Percentiles rank a stretch among this genome's conserved stretches.
phyloP scores from a whole-genome alignment of 352 stramenopile genomes.

The Blastocystis hominis region DNA sequence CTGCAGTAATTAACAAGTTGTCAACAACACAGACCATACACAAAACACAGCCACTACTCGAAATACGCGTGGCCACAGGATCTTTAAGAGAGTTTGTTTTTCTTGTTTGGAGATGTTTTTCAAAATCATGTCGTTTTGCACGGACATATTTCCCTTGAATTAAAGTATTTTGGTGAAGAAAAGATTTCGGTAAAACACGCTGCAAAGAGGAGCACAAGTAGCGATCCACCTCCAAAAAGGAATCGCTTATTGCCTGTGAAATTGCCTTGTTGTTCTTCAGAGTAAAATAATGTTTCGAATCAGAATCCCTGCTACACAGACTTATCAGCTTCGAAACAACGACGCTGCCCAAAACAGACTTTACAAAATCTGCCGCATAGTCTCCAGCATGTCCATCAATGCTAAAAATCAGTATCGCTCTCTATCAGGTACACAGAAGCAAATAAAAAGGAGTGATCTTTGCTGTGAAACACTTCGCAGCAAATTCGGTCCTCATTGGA shows the following conservation, averaged over 20 bases:
- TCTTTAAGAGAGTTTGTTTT: too few relatives aligned
- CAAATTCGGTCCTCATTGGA: neutral
- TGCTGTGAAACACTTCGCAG: neutral
- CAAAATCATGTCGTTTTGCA: neutral
- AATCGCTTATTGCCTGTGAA: neutral
- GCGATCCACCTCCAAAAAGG: neutral
- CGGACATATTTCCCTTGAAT: neutral
- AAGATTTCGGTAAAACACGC: neutral
- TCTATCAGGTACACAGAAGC: neutral
- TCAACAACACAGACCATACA: neutral
- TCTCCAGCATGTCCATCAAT: neutral
- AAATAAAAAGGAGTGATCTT: neutral
- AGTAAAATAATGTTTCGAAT: too few relatives aligned
- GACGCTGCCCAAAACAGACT: neutral
- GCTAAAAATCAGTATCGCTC: neutral
- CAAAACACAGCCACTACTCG: neutral
- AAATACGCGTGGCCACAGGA: neutral
- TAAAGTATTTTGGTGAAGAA: neutral
- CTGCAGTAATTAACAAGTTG: neutral
- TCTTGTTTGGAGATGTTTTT: neutral
- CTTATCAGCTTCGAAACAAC: neutral
- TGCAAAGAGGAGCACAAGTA: neutral
- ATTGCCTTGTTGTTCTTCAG: neutral
- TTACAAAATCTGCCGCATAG: conserved; percentile 4
- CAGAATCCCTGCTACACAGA: too few relatives aligned